Evolutionary conservation across 768 basidiomycete genomes (phyloP).

Genomic region (Lactarius tabidus): DNA sequence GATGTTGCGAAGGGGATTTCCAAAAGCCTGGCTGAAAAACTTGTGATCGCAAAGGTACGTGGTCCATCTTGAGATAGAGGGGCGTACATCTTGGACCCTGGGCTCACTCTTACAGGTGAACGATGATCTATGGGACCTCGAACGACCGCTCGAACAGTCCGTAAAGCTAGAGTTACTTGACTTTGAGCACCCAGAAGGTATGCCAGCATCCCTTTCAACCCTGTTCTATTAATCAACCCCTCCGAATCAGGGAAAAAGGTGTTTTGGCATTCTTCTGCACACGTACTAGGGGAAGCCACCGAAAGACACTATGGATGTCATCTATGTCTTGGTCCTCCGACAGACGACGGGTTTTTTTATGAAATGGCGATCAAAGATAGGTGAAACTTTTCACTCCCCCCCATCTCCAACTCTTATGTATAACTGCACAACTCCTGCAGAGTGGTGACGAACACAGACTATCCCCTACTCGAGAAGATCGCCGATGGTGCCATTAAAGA

Average conservation of each 20-base stretch:
- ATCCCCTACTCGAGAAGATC: constrained; percentile 83
- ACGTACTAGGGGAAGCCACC: constrained; percentile 94
- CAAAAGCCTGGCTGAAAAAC: constrained; percentile 79
- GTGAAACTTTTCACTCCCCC: constrained; percentile 34
- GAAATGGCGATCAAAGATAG: constrained; percentile 91
- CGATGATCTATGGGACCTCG: constrained; percentile 88
- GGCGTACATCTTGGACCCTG: constrained; percentile 8
- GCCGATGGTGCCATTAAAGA: constrained; percentile 89
- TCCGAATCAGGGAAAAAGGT: constrained; percentile 78
- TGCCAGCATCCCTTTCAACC: constrained; percentile 8
- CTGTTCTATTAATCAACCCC: background rate
- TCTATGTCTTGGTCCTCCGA: constrained; percentile 94
- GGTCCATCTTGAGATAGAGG: background rate
- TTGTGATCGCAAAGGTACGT: constrained; percentile 88
- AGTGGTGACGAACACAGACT: constrained; percentile 76
- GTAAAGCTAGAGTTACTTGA: constrained; percentile 81
- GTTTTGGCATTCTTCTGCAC: constrained; percentile 99
- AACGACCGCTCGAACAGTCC: constrained; percentile 85
- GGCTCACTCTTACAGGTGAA: constrained; percentile 53
- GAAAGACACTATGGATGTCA: constrained; percentile 97
- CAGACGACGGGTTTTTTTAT: constrained; percentile 98
- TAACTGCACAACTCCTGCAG: constrained; percentile 36
- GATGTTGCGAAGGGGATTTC: constrained; percentile 84
- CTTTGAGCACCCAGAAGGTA: constrained; percentile 90
- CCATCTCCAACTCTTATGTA: background rate